A percentile compares a stretch with the other conserved stretches of the same genome.
These are phyloP conservation scores for Rosellinia necatrix DNA, from an alignment of 2,329 filamentous ascomycete species.

Conservation along the genomic window DNA sequence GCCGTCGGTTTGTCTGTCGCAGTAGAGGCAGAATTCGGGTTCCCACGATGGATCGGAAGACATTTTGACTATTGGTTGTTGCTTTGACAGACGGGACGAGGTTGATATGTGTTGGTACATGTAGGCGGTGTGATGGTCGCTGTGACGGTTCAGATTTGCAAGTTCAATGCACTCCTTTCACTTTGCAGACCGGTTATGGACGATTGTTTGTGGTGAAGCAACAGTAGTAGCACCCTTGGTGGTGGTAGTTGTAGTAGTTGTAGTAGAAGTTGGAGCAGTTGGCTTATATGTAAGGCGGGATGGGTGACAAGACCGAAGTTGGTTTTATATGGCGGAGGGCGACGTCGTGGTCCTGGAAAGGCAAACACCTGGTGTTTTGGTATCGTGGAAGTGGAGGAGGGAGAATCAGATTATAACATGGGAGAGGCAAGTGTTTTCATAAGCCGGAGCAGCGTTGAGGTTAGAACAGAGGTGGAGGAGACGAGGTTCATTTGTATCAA, in stretches of 20 bases:
- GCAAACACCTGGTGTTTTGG: slow-evolving; percentile 28
- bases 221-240: neutral
- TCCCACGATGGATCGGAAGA: slow-evolving; percentile 70
- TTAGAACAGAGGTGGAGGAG: slow-evolving; percentile 34
- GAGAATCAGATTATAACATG: slow-evolving; percentile 11
- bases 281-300: slow-evolving; percentile 6
- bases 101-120: slow-evolving; percentile 34
- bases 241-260: slow-evolving; percentile 20
- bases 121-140: slow-evolving; percentile 2
- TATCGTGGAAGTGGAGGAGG: slow-evolving; percentile 1
- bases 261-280: slow-evolving; percentile 23
- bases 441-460: slow-evolving; percentile 18
- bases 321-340: too few species aligned
- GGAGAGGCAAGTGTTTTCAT: slow-evolving; percentile 28
- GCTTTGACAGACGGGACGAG: slow-evolving; percentile 11
- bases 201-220: slow-evolving; percentile 2
- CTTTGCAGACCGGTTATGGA: slow-evolving; percentile 3
- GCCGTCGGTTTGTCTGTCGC: slow-evolving; percentile 84
- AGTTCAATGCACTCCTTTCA: slow-evolving; percentile 1
- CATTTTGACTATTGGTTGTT: slow-evolving; percentile 46
- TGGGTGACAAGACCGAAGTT: too few species aligned
- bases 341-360: slow-evolving; percentile 32
- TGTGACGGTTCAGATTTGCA: neutral
- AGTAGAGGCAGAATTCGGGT: slow-evolving; percentile 90
- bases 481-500: slow-evolving; percentile 42